Evolutionary conservation across 2,329 filamentous ascomycete genomes (phyloP), one percentile per base, ranked within the genome.

Genomic region (Bertia moriformis): DNA sequence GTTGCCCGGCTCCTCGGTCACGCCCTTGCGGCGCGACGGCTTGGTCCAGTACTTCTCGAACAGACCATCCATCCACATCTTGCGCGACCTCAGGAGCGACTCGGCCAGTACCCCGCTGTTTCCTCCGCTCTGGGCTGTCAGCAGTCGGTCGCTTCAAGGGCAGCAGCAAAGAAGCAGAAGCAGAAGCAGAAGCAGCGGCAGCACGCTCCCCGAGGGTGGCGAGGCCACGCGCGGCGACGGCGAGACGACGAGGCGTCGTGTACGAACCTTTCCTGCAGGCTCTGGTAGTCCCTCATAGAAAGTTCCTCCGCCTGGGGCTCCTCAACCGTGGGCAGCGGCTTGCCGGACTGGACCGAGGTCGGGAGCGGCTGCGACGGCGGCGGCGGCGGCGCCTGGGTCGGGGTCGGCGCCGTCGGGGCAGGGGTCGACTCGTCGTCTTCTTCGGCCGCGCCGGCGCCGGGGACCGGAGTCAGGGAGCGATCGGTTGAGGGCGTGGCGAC

Each of bases 21-120:
- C 69, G 33, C 78, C 75, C 54, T 80, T 83, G 44, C 72, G 71
- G 58, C 80, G 82, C 32, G 63, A 63, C 3, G 81, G 79, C 51
- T 86, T 86, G 5, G 76, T 71, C 81, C 81, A 87, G 55, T 82
- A 86, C 49, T 76, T 81, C 48, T 85, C 78, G 48, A 87, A 84
- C 37, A 86, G 67, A 19, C 79, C 78, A 46, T 81, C 70, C 18
- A 81, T 69, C 81, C 81, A 87, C 67, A 71, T 74, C 41, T 78
- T 67, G 42, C 82, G 77, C 49, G 84, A 91, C 50, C 82, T 71
- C 38, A 71, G 61, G 18, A 91, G 66, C 2, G 83, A 85, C 47
- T 87, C 79, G 49, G 72, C 67, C 42, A 89, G 64, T 15, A 89
- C 81, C 46, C 79, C 82, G 57, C 84, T 86, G 49, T 38, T 43